phyloP scores from a whole-genome alignment of 495 filamentous ascomycete genomes.

The Penicillium longicatenatum region DNA sequence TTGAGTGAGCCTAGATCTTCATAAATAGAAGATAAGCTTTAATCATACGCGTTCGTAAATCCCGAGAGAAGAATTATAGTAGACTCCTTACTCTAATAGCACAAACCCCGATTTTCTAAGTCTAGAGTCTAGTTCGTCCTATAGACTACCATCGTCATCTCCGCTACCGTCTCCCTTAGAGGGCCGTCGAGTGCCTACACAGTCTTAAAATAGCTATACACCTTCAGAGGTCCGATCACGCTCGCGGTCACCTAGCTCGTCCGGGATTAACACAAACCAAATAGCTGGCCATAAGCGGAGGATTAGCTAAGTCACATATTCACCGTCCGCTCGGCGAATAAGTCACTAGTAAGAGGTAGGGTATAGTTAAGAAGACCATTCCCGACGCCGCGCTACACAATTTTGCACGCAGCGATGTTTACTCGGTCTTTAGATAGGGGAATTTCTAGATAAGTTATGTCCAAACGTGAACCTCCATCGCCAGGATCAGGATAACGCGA shows the following conservation, averaged over 20 bases:
- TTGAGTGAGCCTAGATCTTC: constrained; percentile 16
- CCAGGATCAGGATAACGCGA: constrained; percentile 4
- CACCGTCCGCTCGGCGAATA: constrained; percentile 16
- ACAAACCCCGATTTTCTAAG: too few species aligned
- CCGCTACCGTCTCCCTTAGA: constrained; percentile 13
- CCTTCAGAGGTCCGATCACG: constrained; percentile 7
- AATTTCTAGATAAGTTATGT: constrained; percentile 38
- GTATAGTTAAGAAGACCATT: constrained; percentile 12
- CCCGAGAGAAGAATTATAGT: constrained; percentile 19
- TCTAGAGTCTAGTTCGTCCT: constrained; percentile 20
- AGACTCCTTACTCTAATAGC: constrained; percentile 20
- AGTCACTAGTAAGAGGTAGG: constrained; percentile 11
- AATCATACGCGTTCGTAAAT: constrained; percentile 25
- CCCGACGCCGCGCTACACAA: constrained; percentile 8
- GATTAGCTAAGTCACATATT: constrained; percentile 27
- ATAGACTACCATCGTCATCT: constrained; percentile 21
- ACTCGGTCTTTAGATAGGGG: constrained; percentile 38
- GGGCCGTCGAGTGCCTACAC: constrained; percentile 20
- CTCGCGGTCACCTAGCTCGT: constrained; percentile 17
- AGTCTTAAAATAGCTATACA: constrained; percentile 25
- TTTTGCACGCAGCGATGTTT: constrained; percentile 53
- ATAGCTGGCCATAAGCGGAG: constrained; percentile 28
- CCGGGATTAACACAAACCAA: constrained; percentile 26
- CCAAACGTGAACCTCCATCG: constrained; percentile 45
- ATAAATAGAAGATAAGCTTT: constrained; percentile 28